phyloP scores from a whole-genome alignment of 2,329 filamentous ascomycete species.

The Fusarium pininemorale region DNA sequence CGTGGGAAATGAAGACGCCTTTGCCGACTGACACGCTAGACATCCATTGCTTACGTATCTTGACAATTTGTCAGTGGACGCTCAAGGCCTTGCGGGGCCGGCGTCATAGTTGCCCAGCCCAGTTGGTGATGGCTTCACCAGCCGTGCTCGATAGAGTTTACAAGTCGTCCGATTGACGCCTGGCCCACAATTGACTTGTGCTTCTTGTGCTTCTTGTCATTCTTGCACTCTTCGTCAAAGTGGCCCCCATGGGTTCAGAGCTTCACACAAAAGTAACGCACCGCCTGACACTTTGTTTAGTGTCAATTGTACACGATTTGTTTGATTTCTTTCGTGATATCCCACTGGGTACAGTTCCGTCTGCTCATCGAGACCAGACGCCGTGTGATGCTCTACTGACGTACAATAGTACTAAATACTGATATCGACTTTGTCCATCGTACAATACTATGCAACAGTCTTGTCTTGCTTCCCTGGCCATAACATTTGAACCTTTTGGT shows the following conservation, averaged over 20 bases:
- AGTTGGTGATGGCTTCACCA: constrained; percentile 21
- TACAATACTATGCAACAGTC: constrained; percentile 7
- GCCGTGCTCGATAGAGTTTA: constrained; percentile 17
- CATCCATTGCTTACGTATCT: background rate
- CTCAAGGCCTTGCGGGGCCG: background rate
- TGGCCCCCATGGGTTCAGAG: background rate
- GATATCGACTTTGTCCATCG: constrained; percentile 2
- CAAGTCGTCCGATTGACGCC: background rate
- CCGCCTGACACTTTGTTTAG: background rate
- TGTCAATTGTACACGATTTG: background rate
- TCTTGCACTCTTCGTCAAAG: background rate
- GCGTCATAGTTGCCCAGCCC: background rate
- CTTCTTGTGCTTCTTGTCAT: background rate
- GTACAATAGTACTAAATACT: constrained; percentile 17
- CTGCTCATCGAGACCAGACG: background rate
- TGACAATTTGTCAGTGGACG: background rate
- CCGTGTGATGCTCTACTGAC: constrained; percentile 11
- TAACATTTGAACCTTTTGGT: background rate
- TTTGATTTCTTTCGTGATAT: background rate
- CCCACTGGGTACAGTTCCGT: background rate
- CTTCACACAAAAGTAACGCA: background rate
- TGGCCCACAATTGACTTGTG: background rate
- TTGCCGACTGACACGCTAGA: background rate
- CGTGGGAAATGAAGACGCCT: background rate
- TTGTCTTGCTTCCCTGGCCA: background rate